Percentiles rank a stretch among this genome's conserved stretches.
Evolutionary conservation across 208 protist genomes (phyloP).

Genomic region (Zelonia costaricensis): DNA sequence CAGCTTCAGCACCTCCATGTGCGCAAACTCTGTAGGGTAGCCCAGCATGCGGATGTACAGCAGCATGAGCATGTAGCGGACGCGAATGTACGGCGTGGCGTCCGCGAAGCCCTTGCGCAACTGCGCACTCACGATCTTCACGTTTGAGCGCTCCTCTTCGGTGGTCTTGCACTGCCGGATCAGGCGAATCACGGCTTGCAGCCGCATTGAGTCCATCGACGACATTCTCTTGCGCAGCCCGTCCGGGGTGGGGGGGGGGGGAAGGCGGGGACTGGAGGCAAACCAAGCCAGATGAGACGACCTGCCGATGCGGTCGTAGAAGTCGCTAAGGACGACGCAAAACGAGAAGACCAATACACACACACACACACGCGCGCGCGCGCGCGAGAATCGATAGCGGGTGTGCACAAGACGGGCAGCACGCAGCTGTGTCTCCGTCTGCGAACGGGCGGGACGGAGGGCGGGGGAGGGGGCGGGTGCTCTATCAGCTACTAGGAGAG

Average conservation of each 20-base stretch:
- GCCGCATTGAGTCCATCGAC: conserved; percentile 71
- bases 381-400: no score
- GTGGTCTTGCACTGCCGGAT: conserved; percentile 97
- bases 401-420: no score
- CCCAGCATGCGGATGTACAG: conserved; percentile 99
- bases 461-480: no score
- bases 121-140: conserved; percentile 95
- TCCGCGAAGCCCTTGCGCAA: conserved; percentile 95
- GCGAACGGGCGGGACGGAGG: no score
- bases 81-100: conserved; percentile 91
- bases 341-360: no score
- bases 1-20: conserved; percentile 99
- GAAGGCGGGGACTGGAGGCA: not conserved
- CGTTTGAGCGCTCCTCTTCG: conserved; percentile 96
- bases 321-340: no score
- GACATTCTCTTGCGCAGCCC: conserved; percentile 43
- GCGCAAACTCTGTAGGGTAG: conserved; percentile 99
- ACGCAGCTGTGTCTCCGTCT: no score
- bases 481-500: no score
- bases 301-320: not conserved
- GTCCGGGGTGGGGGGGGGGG: no score
- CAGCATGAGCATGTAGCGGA: conserved; percentile 99
- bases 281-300: no score
- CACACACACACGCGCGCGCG: no score
- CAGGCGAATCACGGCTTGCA: conserved; percentile 97